phyloP scores from a whole-genome alignment of 2,329 filamentous ascomycete species.

The Fusarium papillatum region DNA sequence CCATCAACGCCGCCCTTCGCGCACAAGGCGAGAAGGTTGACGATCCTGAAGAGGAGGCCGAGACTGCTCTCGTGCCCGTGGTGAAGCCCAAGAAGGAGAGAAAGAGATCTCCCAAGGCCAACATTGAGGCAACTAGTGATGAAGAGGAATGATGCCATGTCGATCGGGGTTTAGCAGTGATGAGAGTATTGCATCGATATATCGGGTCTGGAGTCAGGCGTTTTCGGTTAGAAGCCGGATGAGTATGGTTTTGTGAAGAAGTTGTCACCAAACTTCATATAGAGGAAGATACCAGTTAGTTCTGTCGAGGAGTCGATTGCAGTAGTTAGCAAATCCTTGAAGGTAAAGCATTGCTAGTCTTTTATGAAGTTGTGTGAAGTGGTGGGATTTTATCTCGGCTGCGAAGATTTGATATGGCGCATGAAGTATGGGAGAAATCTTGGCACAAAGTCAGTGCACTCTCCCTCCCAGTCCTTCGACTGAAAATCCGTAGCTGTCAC shows the following conservation, averaged over 20 bases:
- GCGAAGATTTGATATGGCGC: neutral
- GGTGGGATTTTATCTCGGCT: neutral
- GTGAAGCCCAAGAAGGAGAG: conserved; percentile 53
- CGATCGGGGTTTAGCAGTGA: neutral
- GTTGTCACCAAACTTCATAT: neutral
- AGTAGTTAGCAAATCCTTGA: neutral
- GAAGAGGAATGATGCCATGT: conserved; percentile 59
- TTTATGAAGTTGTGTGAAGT: neutral
- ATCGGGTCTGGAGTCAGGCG: conserved; percentile 39
- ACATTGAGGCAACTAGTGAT: conserved; percentile 75
- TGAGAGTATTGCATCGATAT: conserved; percentile 4
- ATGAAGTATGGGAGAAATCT: neutral
- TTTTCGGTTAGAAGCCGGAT: conserved; percentile 14
- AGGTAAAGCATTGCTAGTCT: neutral
- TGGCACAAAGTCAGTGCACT: neutral
- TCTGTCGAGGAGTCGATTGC: neutral
- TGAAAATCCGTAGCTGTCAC: neutral
- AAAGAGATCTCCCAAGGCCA: conserved; percentile 64
- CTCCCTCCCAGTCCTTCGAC: neutral
- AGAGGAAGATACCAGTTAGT: neutral
- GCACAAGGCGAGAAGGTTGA: conserved; percentile 61
- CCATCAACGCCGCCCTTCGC: conserved; percentile 69
- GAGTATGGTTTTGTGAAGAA: conserved; percentile 13
- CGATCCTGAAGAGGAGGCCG: conserved; percentile 47
- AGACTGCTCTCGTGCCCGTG: conserved; percentile 46